Conservation (phyloP, 352 stramenopile genomes). For the Phytopythium boreale region DNA sequence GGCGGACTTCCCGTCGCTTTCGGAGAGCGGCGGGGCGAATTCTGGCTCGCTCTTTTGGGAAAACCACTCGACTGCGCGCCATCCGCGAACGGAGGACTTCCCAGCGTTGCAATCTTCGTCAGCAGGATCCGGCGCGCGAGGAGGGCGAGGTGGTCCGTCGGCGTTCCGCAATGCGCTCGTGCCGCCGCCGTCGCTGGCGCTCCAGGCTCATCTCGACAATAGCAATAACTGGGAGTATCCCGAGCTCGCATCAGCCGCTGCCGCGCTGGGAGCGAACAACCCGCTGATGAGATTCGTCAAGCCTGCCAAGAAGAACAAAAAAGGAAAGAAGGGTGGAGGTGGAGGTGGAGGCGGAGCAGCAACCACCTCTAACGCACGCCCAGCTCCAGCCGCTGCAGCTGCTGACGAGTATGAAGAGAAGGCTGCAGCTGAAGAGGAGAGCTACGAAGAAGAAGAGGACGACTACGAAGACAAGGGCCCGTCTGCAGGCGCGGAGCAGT, state of each 20-base stretch:
- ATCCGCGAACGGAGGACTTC: constrained; percentile 65
- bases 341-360: background rate
- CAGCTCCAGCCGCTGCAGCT: background rate
- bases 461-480: constrained; percentile 15
- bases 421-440: constrained; percentile 21
- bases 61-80: constrained; percentile 40
- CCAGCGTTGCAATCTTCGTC: constrained; percentile 38
- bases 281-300: constrained; percentile 79
- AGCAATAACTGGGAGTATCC: constrained; percentile 71
- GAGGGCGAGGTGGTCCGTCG: constrained; percentile 8
- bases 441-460: constrained; percentile 40
- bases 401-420: constrained; percentile 50
- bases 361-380: background rate
- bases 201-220: constrained; percentile 70
- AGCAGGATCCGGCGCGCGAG: constrained; percentile 7
- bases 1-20: constrained; percentile 82
- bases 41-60: constrained; percentile 62
- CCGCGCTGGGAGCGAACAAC: constrained; percentile 77
- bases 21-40: constrained; percentile 16
- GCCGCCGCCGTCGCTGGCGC: constrained; percentile 62
- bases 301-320: constrained; percentile 73
- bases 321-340: constrained; percentile 39
- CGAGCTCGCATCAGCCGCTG: constrained; percentile 54
- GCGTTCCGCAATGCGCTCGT: constrained; percentile 71
- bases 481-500: constrained; percentile 25